Percentiles rank a stretch among this genome's conserved stretches.
These are phyloP conservation scores for Podosphaera xanthii DNA, from an alignment of 2,329 filamentous ascomycete species.

Conservation along the genomic window DNA sequence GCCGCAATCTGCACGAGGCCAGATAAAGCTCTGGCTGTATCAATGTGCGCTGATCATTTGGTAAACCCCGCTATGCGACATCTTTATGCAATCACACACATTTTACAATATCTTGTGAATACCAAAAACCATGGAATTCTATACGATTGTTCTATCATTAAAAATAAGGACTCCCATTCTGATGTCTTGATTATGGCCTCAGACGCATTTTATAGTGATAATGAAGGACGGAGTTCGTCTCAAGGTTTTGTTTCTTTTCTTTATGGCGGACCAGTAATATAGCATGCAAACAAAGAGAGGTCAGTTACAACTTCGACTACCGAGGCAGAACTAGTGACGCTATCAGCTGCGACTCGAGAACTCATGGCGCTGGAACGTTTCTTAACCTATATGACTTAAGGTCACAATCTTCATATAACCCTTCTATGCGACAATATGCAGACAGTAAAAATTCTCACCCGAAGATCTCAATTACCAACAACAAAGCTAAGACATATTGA, in stretches of 20 bases:
- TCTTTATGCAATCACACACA: not conserved
- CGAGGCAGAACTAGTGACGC: not conserved
- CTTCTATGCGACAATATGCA: not conserved
- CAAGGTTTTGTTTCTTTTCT: not conserved
- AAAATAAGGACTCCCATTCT: no score
- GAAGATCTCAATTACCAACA: not conserved
- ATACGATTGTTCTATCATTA: not conserved
- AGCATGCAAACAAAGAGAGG: not conserved
- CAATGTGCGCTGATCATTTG: not conserved
- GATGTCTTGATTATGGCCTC: not conserved
- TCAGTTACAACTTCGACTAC: not conserved
- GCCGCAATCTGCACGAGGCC: not conserved
- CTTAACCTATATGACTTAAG: not conserved
- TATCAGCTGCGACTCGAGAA: not conserved
- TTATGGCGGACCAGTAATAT: slow-evolving; percentile 1
- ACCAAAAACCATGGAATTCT: not conserved
- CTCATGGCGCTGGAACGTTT: not conserved
- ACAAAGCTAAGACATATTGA: not conserved
- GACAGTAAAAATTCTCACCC: not conserved
- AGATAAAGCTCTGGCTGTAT: not conserved
- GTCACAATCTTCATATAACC: not conserved
- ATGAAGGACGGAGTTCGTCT: not conserved
- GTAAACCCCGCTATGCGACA: not conserved
- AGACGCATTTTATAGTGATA: not conserved
- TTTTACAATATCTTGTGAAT: not conserved